phyloP scores from a whole-genome alignment of 768 basidiomycete genomes.

The Ephemerocybe angulata region DNA sequence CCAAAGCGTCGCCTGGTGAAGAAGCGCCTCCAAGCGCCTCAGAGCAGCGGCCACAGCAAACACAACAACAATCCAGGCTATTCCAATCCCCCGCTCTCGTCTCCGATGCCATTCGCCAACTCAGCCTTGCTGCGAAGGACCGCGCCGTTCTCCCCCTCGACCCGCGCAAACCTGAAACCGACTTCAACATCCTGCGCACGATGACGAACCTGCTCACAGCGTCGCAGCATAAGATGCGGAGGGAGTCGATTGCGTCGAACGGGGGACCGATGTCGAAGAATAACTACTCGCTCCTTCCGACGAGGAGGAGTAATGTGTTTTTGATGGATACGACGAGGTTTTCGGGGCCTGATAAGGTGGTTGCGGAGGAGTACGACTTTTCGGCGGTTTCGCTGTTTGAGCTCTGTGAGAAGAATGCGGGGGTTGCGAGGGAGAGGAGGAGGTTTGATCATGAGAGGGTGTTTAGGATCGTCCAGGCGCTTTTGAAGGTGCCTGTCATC shows the following conservation, averaged over 20 bases:
- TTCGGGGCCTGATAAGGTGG: constrained; percentile 48
- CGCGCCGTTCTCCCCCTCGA: constrained; percentile 37
- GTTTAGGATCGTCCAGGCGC: constrained; percentile 51
- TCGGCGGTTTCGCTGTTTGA: constrained; percentile 33
- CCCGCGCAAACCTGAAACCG: constrained; percentile 43
- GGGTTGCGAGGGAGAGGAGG: constrained; percentile 52
- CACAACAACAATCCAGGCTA: constrained; percentile 28
- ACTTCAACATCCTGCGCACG: constrained; percentile 61
- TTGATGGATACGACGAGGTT: constrained; percentile 51
- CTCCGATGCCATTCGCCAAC: constrained; percentile 68
- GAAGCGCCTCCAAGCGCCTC: constrained; percentile 20
- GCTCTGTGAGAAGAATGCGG: constrained; percentile 59
- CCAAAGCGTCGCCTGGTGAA: constrained; percentile 31
- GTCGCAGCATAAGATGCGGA: constrained; percentile 42
- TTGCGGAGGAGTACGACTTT: constrained; percentile 64
- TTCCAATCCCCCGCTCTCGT: constrained; percentile 66
- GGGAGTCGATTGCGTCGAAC: constrained; percentile 40
- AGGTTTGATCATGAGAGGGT: constrained; percentile 69
- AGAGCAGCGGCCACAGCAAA: constrained; percentile 14
- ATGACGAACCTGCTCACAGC: constrained; percentile 75
- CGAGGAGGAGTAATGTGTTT: constrained; percentile 56
- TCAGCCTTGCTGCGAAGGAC: constrained; percentile 61
- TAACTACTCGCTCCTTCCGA: constrained; percentile 41
- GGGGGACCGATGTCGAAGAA: constrained; percentile 38
- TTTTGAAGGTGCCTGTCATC: constrained; percentile 40